Evolutionary conservation across 1,139 yeast genomes (phyloP).

Genomic region (Geotrichum fermentans): DNA sequence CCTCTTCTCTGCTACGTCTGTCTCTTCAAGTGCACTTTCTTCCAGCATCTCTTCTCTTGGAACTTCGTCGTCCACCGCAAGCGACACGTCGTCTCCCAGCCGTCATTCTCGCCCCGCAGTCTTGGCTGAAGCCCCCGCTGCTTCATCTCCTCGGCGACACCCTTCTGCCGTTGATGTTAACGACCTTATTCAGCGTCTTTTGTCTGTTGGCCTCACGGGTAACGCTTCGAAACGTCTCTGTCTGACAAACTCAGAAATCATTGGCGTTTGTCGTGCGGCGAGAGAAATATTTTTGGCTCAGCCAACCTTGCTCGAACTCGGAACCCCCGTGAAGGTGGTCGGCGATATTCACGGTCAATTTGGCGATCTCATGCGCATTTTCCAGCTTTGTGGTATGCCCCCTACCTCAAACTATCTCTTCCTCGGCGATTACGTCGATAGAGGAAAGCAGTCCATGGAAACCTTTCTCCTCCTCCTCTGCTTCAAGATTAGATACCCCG

Average conservation of each 20-base stretch:
- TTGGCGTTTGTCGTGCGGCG: conserved; percentile 72
- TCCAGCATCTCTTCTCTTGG: conserved; percentile 19
- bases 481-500: conserved; percentile 95
- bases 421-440: conserved; percentile 94
- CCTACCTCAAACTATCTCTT: conserved; percentile 97
- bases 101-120: no score
- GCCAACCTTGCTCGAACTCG: conserved; percentile 80
- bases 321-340: conserved; percentile 94
- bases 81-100: conserved; percentile 11
- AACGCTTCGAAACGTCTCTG: conserved; percentile 28
- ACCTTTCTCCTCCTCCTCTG: conserved; percentile 90
- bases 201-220: conserved; percentile 22
- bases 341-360: conserved; percentile 99
- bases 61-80: conserved; percentile 4
- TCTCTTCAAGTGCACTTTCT: conserved; percentile 17
- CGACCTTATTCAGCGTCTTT: conserved; percentile 27
- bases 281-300: conserved; percentile 83
- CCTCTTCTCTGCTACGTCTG: conserved; percentile 11
- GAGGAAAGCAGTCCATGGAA: conserved; percentile 95
- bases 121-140: background rate
- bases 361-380: conserved; percentile 87
- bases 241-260: conserved; percentile 51
- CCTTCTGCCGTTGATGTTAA: conserved; percentile 20
- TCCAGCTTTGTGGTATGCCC: conserved; percentile 97
- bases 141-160: conserved; percentile 11